Base-by-base conservation (phyloP, 106 monocot genomes). In the Amphibolis antarctica region DNA sequence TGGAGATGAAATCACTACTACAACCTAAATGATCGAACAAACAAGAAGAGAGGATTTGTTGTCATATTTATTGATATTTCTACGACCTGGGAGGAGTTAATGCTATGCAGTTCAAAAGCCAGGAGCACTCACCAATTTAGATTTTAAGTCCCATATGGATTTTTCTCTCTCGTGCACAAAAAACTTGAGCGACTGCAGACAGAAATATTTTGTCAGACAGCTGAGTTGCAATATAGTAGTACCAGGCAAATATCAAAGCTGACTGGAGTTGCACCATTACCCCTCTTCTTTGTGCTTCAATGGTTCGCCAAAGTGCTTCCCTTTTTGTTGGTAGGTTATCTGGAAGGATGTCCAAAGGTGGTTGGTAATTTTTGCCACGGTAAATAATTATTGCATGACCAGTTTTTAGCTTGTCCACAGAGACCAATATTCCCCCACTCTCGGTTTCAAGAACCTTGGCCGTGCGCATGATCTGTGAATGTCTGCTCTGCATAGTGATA, bases 201-300 rank as follows among this genome's bases (percentile, higher is more conserved):
- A 45, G n/a, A 72, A 24, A 53, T 18, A 43, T 36, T 36, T 24
- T 14, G 28, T 13, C 44, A 12, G 3, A 56, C 19, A 3, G 28
- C 36, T 30, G 1, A 42, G 44, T 10, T 44, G 24, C 20, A 57
- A 52, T 5, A 31, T 25, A 31, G 55, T 10, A 63, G 20, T 55
- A 24, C 12, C 0, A 52, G 10, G 18, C 14, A 42, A 57, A 51
- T 5, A 51, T 67, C 30, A 4, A 12, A 18, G 2, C 7, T 6
- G 26, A 29, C 1, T 28, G 9, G 7, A 17, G 52, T 53, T 24
- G 12, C 10, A 23, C 24, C 10, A 19, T 64, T 86, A 89, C 94
- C 86, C 94, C 94, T 83, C 86, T 74, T 25, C 89, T 65, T 50
- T 96, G 94, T 21, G 76, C 52, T 73, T 89, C 89, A 63, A 86